Evolutionary conservation across 2,329 filamentous ascomycete species (phyloP).

Genomic region (Boeremia lycopersici): DNA sequence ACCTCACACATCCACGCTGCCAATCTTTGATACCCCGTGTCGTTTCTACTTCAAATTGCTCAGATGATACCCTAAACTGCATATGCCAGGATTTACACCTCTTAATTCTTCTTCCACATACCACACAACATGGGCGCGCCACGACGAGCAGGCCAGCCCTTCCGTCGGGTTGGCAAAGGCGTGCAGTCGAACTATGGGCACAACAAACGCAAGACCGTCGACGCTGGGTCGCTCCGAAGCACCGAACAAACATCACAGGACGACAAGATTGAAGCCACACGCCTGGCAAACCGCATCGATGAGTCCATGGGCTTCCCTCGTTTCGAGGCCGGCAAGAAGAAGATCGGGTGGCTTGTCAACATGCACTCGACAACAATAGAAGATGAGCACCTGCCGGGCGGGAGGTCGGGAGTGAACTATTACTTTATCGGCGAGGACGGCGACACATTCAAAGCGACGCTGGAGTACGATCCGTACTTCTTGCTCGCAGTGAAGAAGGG

Average conservation of each 20-base stretch:
- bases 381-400: conserved; percentile 81
- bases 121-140: conserved; percentile 50
- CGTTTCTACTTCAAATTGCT: conserved; percentile 22
- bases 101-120: conserved; percentile 22
- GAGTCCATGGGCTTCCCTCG: conserved; percentile 92
- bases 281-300: conserved; percentile 86
- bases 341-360: conserved; percentile 92
- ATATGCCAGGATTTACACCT: conserved; percentile 30
- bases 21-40: conserved; percentile 24
- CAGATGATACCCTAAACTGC: conserved; percentile 42
- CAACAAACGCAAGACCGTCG: conserved; percentile 74
- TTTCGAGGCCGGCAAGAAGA: conserved; percentile 85
- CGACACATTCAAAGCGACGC: conserved; percentile 90
- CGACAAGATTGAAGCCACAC: conserved; percentile 87
- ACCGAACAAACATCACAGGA: conserved; percentile 88
- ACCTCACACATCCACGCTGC: conserved; percentile 16
- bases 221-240: conserved; percentile 73
- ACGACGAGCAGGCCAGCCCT: conserved; percentile 49
- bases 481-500: conserved; percentile 87
- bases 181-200: conserved; percentile 55
- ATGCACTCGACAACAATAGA: conserved; percentile 87
- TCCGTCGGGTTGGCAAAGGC: conserved; percentile 51
- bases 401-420: conserved; percentile 89
- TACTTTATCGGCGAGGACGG: conserved; percentile 84
- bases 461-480: conserved; percentile 98